A percentile compares a stretch with the other conserved stretches of the same genome.
Evolutionary conservation across 2,329 filamentous ascomycete genomes (phyloP).

Genomic region (Elsinoe arachidis): DNA sequence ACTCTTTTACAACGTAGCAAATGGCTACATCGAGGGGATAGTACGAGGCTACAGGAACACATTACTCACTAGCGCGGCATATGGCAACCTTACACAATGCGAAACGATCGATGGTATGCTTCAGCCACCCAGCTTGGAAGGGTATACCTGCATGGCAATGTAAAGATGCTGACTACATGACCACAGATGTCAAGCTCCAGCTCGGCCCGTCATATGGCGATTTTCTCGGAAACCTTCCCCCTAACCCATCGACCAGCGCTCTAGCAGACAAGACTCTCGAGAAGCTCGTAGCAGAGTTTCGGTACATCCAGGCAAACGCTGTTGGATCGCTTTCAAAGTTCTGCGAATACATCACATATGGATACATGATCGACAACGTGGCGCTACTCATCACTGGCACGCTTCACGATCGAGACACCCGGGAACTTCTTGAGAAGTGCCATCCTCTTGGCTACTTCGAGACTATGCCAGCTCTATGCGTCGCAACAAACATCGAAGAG

Average conservation of each 20-base stretch:
- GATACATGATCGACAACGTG: constrained; percentile 99
- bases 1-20: constrained; percentile 38
- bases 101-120: constrained; percentile 76
- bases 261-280: constrained; percentile 94
- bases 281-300: constrained; percentile 95
- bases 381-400: constrained; percentile 96
- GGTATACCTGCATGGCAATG: neutral
- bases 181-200: constrained; percentile 87
- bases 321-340: constrained; percentile 87
- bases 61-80: constrained; percentile 81
- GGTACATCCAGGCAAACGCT: constrained; percentile 89
- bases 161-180: constrained; percentile 10
- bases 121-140: constrained; percentile 7
- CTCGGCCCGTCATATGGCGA: constrained; percentile 95
- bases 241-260: constrained; percentile 91
- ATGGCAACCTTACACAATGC: constrained; percentile 93
- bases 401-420: constrained; percentile 91
- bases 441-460: constrained; percentile 98
- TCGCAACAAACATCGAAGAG: constrained; percentile 97
- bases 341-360: constrained; percentile 96
- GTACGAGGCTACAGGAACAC: constrained; percentile 94
- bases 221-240: constrained; percentile 85
- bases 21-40: constrained; percentile 91
- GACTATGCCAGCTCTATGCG: constrained; percentile 95
- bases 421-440: constrained; percentile 88